Evolutionary conservation across 2,329 filamentous ascomycete genomes (phyloP), one percentile per base, ranked within the genome.

Genomic region (Amesomyces nigricolor): DNA sequence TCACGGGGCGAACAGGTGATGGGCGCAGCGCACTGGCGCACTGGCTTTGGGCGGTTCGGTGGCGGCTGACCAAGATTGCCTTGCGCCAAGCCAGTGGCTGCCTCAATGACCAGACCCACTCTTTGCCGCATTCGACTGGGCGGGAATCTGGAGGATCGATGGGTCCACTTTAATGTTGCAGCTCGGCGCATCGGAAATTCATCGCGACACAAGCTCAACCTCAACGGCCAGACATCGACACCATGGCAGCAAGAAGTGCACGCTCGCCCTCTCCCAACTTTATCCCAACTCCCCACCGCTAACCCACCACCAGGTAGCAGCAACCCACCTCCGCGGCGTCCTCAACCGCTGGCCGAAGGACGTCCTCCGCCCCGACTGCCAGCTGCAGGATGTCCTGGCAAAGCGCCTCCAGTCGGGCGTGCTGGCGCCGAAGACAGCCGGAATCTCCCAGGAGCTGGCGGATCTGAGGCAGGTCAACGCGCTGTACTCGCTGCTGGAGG

Each of bases 301-400:
- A 26, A 26, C 32, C 6, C 32, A 4, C 7, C 32, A 37, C 5
- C 59, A 80, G 77, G 67, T 71, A 64, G 72, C 71, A 38, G 72
- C 73, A 58, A 72, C 71, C 62, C 75, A 77, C 61, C 73, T 79
- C 70, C 71, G 76, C 44, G 74, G 75, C 52, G 75, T 75, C 29
- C 72, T 83, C 53, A 72, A 76, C 55, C 75, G 76, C 60, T 88
- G 84, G 84, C 85, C 85, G 45, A 78, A 79, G 63, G 83, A 87
- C 64, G 72, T 74, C 56, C 75, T 87, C 44, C 81, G 85, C 0
- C 83, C 83, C 7, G 77, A 83, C 56, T 75, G 79, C 66, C 82
- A 86, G 67, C 76, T 87, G 61, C 80, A 80, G 64, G 76, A 81
- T 61, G 74, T 80, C 35, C 70, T 87, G 47, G 67, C 68, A 19